These are phyloP conservation scores for Pyrenochaeta sp. DNA, from an alignment of 2,329 filamentous ascomycete species.

Conservation along the genomic window DNA sequence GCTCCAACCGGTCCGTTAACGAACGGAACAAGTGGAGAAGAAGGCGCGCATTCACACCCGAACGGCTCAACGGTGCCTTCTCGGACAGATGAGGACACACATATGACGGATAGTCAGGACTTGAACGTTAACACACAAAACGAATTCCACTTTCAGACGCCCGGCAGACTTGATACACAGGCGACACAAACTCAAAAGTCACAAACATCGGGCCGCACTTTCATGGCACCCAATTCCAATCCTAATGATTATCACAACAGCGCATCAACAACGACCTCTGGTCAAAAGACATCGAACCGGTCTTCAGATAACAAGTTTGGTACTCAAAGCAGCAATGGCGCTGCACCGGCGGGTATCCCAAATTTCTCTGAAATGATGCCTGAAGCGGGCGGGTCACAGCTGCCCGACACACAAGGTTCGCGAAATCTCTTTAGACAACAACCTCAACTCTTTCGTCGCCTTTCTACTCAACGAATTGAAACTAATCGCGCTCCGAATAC, in stretches of 20 bases:
- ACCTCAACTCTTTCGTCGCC: slow-evolving; percentile 16
- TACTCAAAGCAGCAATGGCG: slow-evolving; percentile 76
- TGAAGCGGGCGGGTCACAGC: slow-evolving; percentile 62
- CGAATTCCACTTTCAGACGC: slow-evolving; percentile 44
- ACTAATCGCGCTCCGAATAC: slow-evolving; percentile 28
- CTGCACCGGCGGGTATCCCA: slow-evolving; percentile 58
- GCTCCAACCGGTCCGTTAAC: slow-evolving; percentile 63
- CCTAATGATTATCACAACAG: slow-evolving; percentile 77
- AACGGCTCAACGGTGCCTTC: slow-evolving; percentile 55
- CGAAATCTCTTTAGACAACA: slow-evolving; percentile 31
- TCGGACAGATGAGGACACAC: slow-evolving; percentile 52
- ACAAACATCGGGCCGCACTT: slow-evolving; percentile 69
- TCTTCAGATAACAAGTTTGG: slow-evolving; percentile 76
- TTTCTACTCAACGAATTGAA: slow-evolving; percentile 9
- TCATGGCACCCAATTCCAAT: slow-evolving; percentile 66
- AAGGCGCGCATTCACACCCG: slow-evolving; percentile 42
- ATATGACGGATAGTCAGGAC: slow-evolving; percentile 56
- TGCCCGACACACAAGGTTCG: slow-evolving; percentile 71
- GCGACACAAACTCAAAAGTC: slow-evolving; percentile 65
- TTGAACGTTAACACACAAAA: slow-evolving; percentile 41
- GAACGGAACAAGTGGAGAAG: slow-evolving; percentile 61
- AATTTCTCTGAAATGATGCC: slow-evolving; percentile 64
- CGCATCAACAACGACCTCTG: slow-evolving; percentile 83
- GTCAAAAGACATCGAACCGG: slow-evolving; percentile 81
- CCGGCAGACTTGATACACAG: slow-evolving; percentile 39